Evolutionary conservation across 2,329 filamentous ascomycete species (phyloP).

Genomic region (Diaporthe australafricana): DNA sequence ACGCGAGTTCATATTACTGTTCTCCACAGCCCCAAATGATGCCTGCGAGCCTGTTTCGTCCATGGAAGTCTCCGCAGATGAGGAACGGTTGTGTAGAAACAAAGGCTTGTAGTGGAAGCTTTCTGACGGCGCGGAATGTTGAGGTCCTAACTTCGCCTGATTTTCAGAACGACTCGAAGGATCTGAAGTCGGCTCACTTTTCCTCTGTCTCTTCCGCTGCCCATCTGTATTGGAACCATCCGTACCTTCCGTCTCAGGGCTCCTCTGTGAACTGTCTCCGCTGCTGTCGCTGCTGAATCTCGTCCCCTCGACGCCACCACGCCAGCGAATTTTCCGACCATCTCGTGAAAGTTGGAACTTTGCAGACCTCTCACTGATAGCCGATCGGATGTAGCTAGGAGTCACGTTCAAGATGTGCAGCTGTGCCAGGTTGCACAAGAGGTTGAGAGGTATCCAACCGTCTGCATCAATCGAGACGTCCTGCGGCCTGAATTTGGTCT

Average conservation of each 20-base stretch:
- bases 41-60: constrained; percentile 58
- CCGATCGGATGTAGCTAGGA: constrained; percentile 78
- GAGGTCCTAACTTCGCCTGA: constrained; percentile 53
- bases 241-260: constrained; percentile 62
- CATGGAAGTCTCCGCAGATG: constrained; percentile 58
- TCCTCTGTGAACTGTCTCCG: constrained; percentile 59
- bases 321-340: constrained; percentile 84
- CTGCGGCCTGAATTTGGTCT: constrained; percentile 50
- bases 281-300: constrained; percentile 74
- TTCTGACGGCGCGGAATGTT: constrained; percentile 51
- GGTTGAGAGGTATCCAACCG: constrained; percentile 86
- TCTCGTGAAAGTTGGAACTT: constrained; percentile 84
- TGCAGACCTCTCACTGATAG: constrained; percentile 76
- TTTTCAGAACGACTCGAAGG: constrained; percentile 49
- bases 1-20: constrained; percentile 59
- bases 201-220: constrained; percentile 60
- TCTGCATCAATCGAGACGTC: constrained; percentile 72
- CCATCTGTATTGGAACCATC: constrained; percentile 55
- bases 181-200: constrained; percentile 49
- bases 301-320: constrained; percentile 74
- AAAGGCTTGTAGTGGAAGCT: constrained; percentile 74
- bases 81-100: constrained; percentile 64
- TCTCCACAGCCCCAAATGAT: constrained; percentile 59
- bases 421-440: constrained; percentile 85
- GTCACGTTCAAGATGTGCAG: constrained; percentile 88